A percentile compares a stretch with the other conserved stretches of the same genome.
These are phyloP conservation scores for Discostella pseudostelligera DNA, from an alignment of 108 stramenopile species.

Conservation along the genomic window DNA sequence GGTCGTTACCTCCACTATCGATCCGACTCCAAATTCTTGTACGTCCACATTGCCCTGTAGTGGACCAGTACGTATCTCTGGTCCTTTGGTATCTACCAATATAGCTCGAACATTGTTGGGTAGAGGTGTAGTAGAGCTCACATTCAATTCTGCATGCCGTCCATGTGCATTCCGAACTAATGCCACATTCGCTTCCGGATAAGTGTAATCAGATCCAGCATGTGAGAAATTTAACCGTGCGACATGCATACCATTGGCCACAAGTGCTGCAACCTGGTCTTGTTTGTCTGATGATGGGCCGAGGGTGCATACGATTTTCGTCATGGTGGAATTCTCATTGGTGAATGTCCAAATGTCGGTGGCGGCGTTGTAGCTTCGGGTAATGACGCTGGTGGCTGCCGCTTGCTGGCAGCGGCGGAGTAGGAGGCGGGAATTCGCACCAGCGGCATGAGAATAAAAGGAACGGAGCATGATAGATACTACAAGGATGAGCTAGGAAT, in stretches of 20 bases:
- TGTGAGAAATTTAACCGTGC: slow-evolving; percentile 92
- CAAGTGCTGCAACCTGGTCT: slow-evolving; percentile 57
- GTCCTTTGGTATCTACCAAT: slow-evolving; percentile 88
- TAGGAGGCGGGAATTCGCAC: neutral
- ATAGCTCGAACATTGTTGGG: slow-evolving; percentile 72
- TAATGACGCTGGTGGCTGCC: neutral
- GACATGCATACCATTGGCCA: slow-evolving; percentile 83
- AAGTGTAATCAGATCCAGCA: slow-evolving; percentile 58
- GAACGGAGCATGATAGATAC: neutral
- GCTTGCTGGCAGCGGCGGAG: no score
- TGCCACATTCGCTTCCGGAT: slow-evolving; percentile 50
- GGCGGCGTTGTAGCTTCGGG: neutral
- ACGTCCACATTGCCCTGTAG: slow-evolving; percentile 66
- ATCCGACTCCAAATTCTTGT: slow-evolving; percentile 52
- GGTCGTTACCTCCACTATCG: slow-evolving; percentile 53
- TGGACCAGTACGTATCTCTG: slow-evolving; percentile 87
- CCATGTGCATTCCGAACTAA: slow-evolving; percentile 53
- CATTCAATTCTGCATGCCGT: slow-evolving; percentile 42
- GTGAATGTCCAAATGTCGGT: neutral
- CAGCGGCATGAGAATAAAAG: neutral
- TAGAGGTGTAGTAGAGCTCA: slow-evolving; percentile 30
- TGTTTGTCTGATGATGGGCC: slow-evolving; percentile 83
- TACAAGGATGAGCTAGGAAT: no score
- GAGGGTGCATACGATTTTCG: slow-evolving; percentile 93
- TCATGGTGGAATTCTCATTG: slow-evolving; percentile 41